Conservation (phyloP, 495 filamentous ascomycete genomes). For the Paragyromitra xinjiangensis region DNA sequence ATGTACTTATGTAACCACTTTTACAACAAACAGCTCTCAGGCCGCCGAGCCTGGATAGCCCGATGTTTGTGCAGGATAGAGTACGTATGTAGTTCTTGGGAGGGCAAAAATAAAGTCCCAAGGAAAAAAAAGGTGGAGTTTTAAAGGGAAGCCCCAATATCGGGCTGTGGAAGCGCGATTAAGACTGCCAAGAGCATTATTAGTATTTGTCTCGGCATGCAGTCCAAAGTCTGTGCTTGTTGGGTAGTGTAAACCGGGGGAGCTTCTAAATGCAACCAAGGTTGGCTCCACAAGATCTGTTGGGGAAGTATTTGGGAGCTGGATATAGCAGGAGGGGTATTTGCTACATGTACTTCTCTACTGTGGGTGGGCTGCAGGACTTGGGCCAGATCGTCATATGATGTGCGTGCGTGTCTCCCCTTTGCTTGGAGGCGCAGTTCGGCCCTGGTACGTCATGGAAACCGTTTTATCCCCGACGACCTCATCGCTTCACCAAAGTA, state of each 20-base stretch:
- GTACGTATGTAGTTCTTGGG: slow-evolving; percentile 32
- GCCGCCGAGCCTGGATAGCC: slow-evolving; percentile 1
- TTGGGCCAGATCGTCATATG: not conserved
- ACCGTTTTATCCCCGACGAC: slow-evolving; percentile 24
- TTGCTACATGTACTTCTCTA: not conserved
- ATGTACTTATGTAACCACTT: not conserved
- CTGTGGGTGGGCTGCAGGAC: not conserved
- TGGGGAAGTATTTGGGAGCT: not conserved
- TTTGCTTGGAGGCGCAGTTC: slow-evolving; percentile 18
- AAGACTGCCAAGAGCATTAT: not conserved
- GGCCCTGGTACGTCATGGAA: slow-evolving; percentile 26
- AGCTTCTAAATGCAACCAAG: slow-evolving; percentile 11
- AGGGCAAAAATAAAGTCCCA: not conserved
- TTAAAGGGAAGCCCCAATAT: not conserved
- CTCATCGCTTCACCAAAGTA: slow-evolving; percentile 4
- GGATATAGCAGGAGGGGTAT: not conserved
- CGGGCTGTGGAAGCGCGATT: not conserved
- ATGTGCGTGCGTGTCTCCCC: slow-evolving; percentile 33
- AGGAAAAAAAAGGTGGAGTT: not conserved
- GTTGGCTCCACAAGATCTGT: not conserved
- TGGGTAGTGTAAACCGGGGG: not conserved
- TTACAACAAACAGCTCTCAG: not conserved
- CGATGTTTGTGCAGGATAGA: slow-evolving; percentile 1
- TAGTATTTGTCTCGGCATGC: not conserved
- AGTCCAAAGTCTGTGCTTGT: not conserved